These are phyloP conservation scores for Rhizophora mangle DNA, from an alignment of 345 rosid genomes.

Conservation along the genomic window DNA sequence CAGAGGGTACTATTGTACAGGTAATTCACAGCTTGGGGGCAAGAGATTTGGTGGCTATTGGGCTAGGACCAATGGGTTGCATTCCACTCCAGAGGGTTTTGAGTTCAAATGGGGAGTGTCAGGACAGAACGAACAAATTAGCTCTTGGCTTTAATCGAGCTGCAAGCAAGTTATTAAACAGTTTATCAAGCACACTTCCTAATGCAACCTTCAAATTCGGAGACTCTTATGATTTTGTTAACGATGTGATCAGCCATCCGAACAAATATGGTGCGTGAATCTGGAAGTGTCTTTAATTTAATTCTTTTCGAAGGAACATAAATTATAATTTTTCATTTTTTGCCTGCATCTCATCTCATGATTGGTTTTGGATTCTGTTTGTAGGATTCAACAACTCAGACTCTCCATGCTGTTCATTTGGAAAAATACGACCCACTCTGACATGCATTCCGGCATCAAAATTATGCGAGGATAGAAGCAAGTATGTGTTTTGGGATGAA, in stretches of 20 bases:
- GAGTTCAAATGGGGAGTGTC: conserved; percentile 60
- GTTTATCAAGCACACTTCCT: conserved; percentile 39
- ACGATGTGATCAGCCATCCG: conserved; percentile 65
- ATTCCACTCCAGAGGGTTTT: conserved; percentile 83
- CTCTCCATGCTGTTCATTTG: conserved; percentile 87
- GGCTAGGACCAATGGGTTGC: conserved; percentile 85
- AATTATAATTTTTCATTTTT: neutral
- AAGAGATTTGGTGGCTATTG: conserved; percentile 72
- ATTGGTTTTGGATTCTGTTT: neutral
- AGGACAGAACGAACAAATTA: conserved; percentile 63
- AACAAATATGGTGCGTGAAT: conserved; percentile 49
- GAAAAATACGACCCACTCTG: conserved; percentile 74
- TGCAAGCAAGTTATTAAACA: conserved; percentile 37
- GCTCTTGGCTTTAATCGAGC: conserved; percentile 68
- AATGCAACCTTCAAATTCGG: conserved; percentile 67
- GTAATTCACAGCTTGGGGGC: conserved; percentile 64
- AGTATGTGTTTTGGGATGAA: conserved; percentile 94
- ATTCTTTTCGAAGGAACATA: no score
- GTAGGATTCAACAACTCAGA: conserved; percentile 76
- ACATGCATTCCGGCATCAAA: conserved; percentile 84
- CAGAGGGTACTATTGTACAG: conserved; percentile 21
- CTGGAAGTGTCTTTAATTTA: neutral
- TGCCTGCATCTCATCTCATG: neutral
- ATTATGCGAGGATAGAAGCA: conserved; percentile 78
- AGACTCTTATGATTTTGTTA: conserved; percentile 78